Percentiles rank a stretch among this genome's conserved stretches.
Evolutionary conservation across 371 early-diverging fungal genomes (phyloP).

Genomic region (Mortierella sp.): DNA sequence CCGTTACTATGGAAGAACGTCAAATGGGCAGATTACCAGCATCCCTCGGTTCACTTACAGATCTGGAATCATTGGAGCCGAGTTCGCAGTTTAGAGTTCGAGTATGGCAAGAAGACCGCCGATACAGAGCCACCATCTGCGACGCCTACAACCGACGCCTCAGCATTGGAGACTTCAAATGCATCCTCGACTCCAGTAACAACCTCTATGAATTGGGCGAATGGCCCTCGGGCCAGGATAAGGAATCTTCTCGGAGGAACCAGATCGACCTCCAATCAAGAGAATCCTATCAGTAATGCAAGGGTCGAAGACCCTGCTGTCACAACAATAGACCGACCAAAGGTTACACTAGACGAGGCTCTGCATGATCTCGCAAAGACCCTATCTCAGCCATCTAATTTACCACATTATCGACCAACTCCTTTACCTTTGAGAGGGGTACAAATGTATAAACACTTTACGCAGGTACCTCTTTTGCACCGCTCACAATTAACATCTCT

Average conservation of each 20-base stretch:
- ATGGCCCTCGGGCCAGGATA: conserved; percentile 17
- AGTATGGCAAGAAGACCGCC: conserved; percentile 31
- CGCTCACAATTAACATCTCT: conserved; percentile 23
- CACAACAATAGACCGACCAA: conserved; percentile 2
- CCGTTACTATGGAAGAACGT: conserved; percentile 24
- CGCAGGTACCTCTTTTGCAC: not conserved
- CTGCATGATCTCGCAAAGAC: conserved; percentile 16
- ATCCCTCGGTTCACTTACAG: conserved; percentile 10
- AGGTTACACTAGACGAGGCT: conserved; percentile 13
- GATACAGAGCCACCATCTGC: conserved; percentile 13
- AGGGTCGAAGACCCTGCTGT: not conserved
- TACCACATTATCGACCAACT: conserved; percentile 7
- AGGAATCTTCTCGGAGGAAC: conserved; percentile 13
- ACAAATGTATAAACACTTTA: not conserved
- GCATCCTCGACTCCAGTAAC: not conserved
- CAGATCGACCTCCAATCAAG: not conserved
- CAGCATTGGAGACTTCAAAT: not conserved
- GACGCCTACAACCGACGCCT: not conserved
- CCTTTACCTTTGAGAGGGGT: conserved; percentile 8
- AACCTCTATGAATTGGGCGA: conserved; percentile 6
- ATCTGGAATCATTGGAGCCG: conserved; percentile 33
- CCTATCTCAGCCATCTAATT: conserved; percentile 11
- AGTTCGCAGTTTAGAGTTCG: conserved; percentile 18
- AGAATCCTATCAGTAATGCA: not conserved
- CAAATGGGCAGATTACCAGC: conserved; percentile 22